Conservation (phyloP, 2,329 filamentous ascomycete genomes). For the Pseudogymnoascus pannorum region DNA sequence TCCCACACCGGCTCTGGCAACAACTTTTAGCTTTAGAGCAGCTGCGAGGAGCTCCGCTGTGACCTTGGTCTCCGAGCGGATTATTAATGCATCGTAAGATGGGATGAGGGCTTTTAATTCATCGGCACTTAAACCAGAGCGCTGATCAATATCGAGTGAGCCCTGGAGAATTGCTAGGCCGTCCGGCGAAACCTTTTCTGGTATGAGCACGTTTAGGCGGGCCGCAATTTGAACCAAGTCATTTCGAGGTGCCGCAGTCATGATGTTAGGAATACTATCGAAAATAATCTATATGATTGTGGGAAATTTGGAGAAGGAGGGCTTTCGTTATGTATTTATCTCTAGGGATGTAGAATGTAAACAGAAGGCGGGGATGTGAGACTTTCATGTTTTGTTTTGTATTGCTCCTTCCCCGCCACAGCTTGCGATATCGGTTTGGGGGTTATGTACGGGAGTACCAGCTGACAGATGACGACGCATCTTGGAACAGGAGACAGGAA, state of each 20-base stretch:
- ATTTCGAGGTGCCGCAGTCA: not conserved
- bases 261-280: not conserved
- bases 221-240: not conserved
- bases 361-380: not conserved
- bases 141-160: slow-evolving; percentile 63
- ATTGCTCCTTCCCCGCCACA: not conserved
- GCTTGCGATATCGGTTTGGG: slow-evolving; percentile 8
- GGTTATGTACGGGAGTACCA: slow-evolving; percentile 6
- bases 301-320: not conserved
- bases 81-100: slow-evolving; percentile 67
- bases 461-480: slow-evolving; percentile 9
- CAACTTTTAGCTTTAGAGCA: slow-evolving; percentile 64
- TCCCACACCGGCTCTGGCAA: slow-evolving; percentile 73
- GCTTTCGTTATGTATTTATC: not conserved
- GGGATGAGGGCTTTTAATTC: slow-evolving; percentile 62
- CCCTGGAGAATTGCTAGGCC: slow-evolving; percentile 61
- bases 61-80: slow-evolving; percentile 76
- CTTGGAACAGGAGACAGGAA: not conserved
- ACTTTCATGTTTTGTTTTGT: not conserved
- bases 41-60: slow-evolving; percentile 59
- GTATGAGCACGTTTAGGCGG: slow-evolving; percentile 52
- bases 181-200: slow-evolving; percentile 75
- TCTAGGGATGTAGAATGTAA: not conserved
- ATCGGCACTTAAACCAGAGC: slow-evolving; percentile 51
- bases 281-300: not conserved